phyloP scores from a whole-genome alignment of 139 green algal species.

The Limnomonas spitsbergensis region DNA sequence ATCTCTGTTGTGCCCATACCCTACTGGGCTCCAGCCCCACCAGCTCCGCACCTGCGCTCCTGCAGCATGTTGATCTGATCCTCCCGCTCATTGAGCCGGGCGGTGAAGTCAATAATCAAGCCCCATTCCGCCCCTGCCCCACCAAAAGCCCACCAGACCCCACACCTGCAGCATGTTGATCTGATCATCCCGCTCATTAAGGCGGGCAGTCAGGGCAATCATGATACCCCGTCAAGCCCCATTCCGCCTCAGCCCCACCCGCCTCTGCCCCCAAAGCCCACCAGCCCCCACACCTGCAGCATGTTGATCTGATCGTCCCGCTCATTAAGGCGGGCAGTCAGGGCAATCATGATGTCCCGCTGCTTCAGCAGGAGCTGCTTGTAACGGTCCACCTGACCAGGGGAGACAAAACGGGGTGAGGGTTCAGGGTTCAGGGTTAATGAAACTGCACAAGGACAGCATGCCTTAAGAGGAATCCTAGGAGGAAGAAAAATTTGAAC shows the following conservation, averaged over 20 bases:
- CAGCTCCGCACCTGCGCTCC: no score
- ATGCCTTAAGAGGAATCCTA: no score
- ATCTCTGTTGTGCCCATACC: no score
- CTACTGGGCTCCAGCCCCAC: no score
- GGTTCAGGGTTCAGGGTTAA: no score
- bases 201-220: slow-evolving; percentile 84
- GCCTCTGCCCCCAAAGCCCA: not conserved
- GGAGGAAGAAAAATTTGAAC: no score
- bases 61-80: slow-evolving; percentile 86
- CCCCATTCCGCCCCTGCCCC: no score
- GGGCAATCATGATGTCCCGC: slow-evolving; percentile 96
- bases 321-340: slow-evolving; percentile 88
- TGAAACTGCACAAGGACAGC: no score
- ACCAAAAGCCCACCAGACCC: no score
- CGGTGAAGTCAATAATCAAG: slow-evolving; percentile 89
- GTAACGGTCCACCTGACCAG: slow-evolving; percentile 77
- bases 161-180: slow-evolving; percentile 76
- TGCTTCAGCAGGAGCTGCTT: slow-evolving; percentile 93
- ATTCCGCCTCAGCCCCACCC: no score
- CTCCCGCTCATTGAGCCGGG: slow-evolving; percentile 86
- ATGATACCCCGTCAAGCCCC: slow-evolving; percentile 91
- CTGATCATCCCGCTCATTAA: slow-evolving; percentile 90
- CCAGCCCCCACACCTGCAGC: slow-evolving; percentile 57
- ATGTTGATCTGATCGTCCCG: slow-evolving; percentile 86
- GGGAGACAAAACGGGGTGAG: no score